A percentile compares a stretch with the other conserved stretches of the same genome.
Evolutionary conservation across 208 protist genomes (phyloP).

Genomic region (Leptomonas pyrrhocoris): DNA sequence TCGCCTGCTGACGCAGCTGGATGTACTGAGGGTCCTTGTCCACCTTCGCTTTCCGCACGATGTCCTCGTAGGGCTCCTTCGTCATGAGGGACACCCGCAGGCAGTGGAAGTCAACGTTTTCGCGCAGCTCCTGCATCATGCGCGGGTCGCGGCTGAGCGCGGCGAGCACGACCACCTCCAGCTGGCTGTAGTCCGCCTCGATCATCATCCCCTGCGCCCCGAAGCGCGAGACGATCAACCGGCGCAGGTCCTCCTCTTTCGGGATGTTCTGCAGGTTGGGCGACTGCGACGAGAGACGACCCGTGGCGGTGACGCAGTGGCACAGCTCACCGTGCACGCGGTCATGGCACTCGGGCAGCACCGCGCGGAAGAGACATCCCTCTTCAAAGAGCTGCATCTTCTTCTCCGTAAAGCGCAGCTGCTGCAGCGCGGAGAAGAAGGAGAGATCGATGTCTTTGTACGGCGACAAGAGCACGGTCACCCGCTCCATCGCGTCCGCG

Average conservation of each 20-base stretch:
- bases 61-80: slow-evolving; percentile 89
- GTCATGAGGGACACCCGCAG: slow-evolving; percentile 89
- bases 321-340: slow-evolving; percentile 89
- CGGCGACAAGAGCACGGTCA: slow-evolving; percentile 79
- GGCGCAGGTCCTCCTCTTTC: slow-evolving; percentile 81
- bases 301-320: slow-evolving; percentile 89
- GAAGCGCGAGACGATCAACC: slow-evolving; percentile 86
- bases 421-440: slow-evolving; percentile 89
- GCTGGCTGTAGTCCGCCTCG: slow-evolving; percentile 91
- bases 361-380: slow-evolving; percentile 86
- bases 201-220: slow-evolving; percentile 84
- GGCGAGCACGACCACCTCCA: slow-evolving; percentile 91
- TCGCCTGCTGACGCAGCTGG: slow-evolving; percentile 91
- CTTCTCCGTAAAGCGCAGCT: slow-evolving; percentile 91
- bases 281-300: slow-evolving; percentile 86
- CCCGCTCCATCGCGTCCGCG: slow-evolving; percentile 89
- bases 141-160: slow-evolving; percentile 81
- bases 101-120: slow-evolving; percentile 91
- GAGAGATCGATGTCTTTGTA: slow-evolving; percentile 85
- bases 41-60: slow-evolving; percentile 84
- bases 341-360: slow-evolving; percentile 83
- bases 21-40: slow-evolving; percentile 86
- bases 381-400: slow-evolving; percentile 92
- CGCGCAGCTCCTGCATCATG: slow-evolving; percentile 88
- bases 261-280: slow-evolving; percentile 93